Base-by-base conservation (phyloP, 2,329 filamentous ascomycete species). In the Monilinia aucupariae region DNA sequence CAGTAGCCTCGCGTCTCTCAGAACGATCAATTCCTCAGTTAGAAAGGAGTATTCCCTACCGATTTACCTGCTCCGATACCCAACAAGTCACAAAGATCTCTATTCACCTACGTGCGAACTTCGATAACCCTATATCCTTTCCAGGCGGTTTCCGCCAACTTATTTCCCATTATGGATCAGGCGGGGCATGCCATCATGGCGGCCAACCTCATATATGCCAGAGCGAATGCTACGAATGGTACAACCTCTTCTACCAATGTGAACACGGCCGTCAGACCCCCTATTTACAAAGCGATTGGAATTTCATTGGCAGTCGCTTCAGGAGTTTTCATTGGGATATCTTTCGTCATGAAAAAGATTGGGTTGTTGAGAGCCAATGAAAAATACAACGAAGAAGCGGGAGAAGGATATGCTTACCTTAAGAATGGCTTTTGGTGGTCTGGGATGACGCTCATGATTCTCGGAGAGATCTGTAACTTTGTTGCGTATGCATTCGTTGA, bases 401-500 rank as follows among this genome's bases (percentile, higher is more conserved):
- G 94, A 65, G 93, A 97, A 76, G 94, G 94, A 63, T 97, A 97
- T 75, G 92, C 93, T 66, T 99, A 97, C 75, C 85, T 99, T 71
- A 96, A 96, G 79, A 97, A 97, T 72, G 81, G 81, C 25, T 96
- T 84, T 79, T 99, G 94, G 94, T 99, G 94, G 94, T 76, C 80
- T 1, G 94, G 94, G 70, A 97, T 99, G 94, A 92, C 80, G 0
- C 82, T 97, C 64, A 97, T 99, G 94, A 96, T 97, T 70, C 71
- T 97, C 50, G 94, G 94, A 69, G 94, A 99, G 76, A 85, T 96
- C 63, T 96, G 91, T 84, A 99, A 99, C 77, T 96, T 97, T 75
- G 91, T 93, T 74, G 94, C 94, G 61, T 97, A 97, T 74, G 91
- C 92, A 63, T 97, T 97, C 71, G 94, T 94, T 66, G 94, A 97